Conservation (phyloP, 2,329 filamentous ascomycete species). For the Colletotrichum graminicola region DNA sequence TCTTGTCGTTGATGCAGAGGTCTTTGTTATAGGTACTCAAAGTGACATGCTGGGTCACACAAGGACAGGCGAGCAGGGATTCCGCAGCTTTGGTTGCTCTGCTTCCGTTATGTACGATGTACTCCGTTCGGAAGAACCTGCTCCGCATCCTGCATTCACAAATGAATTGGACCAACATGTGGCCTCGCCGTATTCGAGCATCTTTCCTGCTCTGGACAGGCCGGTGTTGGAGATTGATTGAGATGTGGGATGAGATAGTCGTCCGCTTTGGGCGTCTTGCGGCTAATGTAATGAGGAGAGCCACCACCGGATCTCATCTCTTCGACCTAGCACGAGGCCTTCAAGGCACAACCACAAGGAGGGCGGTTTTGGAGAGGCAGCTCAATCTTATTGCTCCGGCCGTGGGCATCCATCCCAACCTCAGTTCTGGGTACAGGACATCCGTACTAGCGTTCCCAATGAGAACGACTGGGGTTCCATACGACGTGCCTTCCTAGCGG, state of each 20-base stretch:
- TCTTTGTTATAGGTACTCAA: background rate
- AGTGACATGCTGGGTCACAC: constrained; percentile 5
- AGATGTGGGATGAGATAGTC: constrained; percentile 10
- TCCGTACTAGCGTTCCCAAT: background rate
- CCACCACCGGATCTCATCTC: constrained; percentile 3
- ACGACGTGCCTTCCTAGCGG: background rate
- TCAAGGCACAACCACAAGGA: constrained; percentile 1
- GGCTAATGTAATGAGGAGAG: background rate
- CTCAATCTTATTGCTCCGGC: constrained; percentile 14
- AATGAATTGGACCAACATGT: constrained; percentile 32
- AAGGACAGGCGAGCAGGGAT: background rate
- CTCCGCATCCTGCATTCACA: constrained; percentile 7
- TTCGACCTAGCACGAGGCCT: constrained; percentile 11
- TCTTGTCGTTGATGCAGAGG: too few species aligned
- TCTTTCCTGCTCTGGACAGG: constrained; percentile 21
- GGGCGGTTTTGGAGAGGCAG: constrained; percentile 1
- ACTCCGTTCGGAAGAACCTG: constrained; percentile 17
- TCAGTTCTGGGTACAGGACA: background rate
- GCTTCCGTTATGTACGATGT: constrained; percentile 4
- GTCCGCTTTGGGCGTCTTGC: constrained; percentile 12
- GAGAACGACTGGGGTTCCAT: background rate
- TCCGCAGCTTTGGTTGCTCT: background rate
- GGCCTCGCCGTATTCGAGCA: constrained; percentile 11
- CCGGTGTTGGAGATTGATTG: constrained; percentile 29
- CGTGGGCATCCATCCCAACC: constrained; percentile 11